phyloP scores from a whole-genome alignment of 495 filamentous ascomycete species.

The Aspergillus conjunctus region DNA sequence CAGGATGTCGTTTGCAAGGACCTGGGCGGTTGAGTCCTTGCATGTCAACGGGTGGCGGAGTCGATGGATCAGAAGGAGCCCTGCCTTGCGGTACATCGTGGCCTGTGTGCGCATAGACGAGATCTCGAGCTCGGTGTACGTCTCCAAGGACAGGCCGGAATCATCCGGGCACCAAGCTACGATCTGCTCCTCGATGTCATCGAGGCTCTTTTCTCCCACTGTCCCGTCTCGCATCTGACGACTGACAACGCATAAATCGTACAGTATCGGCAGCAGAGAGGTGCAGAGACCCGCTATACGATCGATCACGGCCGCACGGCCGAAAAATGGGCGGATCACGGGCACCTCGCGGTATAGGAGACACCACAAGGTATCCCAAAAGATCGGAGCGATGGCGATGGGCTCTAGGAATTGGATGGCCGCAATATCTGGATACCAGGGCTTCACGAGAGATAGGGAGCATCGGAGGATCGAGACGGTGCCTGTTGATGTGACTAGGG shows the following conservation, averaged over 20 bases:
- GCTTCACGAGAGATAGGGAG: slow-evolving; percentile 18
- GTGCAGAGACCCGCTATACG: slow-evolving; percentile 36
- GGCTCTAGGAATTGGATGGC: slow-evolving; percentile 32
- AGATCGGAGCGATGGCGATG: slow-evolving; percentile 34
- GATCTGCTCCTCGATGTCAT: neutral
- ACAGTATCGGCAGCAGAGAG: slow-evolving; percentile 33
- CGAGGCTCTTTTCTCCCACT: neutral
- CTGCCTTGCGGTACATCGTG: slow-evolving; percentile 34
- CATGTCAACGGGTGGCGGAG: slow-evolving; percentile 35
- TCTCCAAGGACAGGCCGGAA: neutral
- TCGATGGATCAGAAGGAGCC: slow-evolving; percentile 36
- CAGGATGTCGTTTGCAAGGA: slow-evolving; percentile 33
- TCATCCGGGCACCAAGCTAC: neutral
- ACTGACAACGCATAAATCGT: slow-evolving; percentile 38
- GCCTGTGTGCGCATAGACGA: slow-evolving; percentile 37
- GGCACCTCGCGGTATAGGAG: slow-evolving; percentile 36
- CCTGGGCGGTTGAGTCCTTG: slow-evolving; percentile 24
- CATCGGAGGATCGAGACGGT: slow-evolving; percentile 10
- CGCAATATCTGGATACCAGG: slow-evolving; percentile 33
- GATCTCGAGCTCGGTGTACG: slow-evolving; percentile 28
- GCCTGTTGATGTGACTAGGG: slow-evolving; percentile 1
- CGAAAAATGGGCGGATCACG: slow-evolving; percentile 31
- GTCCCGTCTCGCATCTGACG: slow-evolving; percentile 20
- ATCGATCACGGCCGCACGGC: slow-evolving; percentile 34
- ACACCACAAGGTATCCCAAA: slow-evolving; percentile 38